Base-by-base conservation (phyloP, 345 rosid genomes). In the Arabidopsis arenosa region DNA sequence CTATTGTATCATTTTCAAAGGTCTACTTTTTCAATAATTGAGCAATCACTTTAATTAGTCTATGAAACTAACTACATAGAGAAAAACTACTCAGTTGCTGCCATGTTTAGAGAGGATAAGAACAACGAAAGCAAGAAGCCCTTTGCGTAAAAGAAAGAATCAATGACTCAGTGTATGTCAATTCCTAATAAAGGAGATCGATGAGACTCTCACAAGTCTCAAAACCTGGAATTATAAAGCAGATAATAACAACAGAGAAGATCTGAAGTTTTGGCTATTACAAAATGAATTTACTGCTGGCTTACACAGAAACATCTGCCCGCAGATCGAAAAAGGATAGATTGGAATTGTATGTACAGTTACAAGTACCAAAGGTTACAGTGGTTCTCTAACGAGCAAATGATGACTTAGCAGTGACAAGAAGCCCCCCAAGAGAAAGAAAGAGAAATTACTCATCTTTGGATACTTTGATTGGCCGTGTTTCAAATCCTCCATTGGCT, bases 401-500 rank as follows among this genome's bases (percentile, higher is more conserved):
- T 44, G 60, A 55, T 44, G 56, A 56, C 66, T 32, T 39, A 47
- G 52, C 71, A 63, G 61, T 62, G 60, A 55, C 7, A 64, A 71
- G 58, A 62, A 45, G 10, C 35, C 48, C 35, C 48, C 55, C 59
- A 26, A 9, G 53, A 45, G 43, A 45, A 53, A 23, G 15, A 41
- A 59, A 26, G 2, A 18, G 61, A 67, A 21, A 37, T 82, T 68
- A 88, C 63, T 75, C 55, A 68, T 83, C 85, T 72, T 85, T 89
- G 78, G 55, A 67, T 6, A 79, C 88, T 83, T 77, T 86, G 15
- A 79, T 67, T 1, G 93, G 88, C 68, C 83, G 83, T 4, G 90
- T 85, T 73, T 86, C 86, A 76, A 90, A 86, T 28, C 96, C 96
- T 7, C 96, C 94, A 12, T 60, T 87, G 49, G 51, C 83, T 76